A percentile compares a stretch with the other conserved stretches of the same genome.
Evolutionary conservation across 768 basidiomycete genomes (phyloP).

Genomic region (Suillus variegatus): DNA sequence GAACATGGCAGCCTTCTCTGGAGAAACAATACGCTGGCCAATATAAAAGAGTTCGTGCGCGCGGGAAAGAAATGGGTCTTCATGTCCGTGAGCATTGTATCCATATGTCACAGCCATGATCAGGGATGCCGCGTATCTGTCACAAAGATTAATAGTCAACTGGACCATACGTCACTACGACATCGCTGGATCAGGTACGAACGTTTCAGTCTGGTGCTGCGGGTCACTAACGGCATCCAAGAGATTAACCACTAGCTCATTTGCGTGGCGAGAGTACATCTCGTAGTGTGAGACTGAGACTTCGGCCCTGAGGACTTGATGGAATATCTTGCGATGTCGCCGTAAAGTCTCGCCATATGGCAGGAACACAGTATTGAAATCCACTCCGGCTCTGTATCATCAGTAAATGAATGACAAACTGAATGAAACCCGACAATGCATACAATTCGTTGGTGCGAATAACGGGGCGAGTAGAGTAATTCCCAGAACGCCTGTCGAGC

Average conservation of each 20-base stretch:
- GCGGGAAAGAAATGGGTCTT: background rate
- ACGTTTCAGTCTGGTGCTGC: conserved; percentile 10
- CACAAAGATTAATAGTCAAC: background rate
- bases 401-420: background rate
- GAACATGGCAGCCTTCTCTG: no score
- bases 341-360: conserved; percentile 20
- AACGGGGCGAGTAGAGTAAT: conserved; percentile 38
- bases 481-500: conserved; percentile 38
- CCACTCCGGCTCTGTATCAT: background rate
- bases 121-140: background rate
- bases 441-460: conserved; percentile 5
- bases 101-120: conserved; percentile 2
- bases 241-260: conserved; percentile 20
- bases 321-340: conserved; percentile 23
- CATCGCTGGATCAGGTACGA: background rate
- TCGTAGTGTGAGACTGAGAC: conserved; percentile 14
- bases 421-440: background rate
- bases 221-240: conserved; percentile 7
- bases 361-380: conserved; percentile 4
- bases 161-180: background rate
- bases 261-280: conserved; percentile 21
- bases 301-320: conserved; percentile 26
- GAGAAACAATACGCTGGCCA: no score
- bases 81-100: background rate
- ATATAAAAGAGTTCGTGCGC: background rate